Conservation (phyloP, 306 rosid species). For the Rosa chinensis region DNA sequence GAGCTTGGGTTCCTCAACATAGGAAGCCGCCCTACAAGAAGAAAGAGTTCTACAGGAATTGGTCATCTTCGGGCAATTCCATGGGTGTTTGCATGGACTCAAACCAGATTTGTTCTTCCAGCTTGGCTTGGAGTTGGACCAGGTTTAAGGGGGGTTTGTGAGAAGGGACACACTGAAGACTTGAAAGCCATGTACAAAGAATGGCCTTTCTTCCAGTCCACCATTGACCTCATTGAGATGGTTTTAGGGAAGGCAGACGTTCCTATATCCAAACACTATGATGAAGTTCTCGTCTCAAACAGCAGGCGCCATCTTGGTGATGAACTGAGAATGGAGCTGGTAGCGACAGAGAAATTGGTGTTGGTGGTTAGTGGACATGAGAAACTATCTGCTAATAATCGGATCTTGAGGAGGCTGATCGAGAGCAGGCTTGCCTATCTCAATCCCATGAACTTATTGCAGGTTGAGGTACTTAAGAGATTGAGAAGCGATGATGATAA, state of each 20-base stretch:
- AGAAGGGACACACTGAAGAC: constrained; percentile 77
- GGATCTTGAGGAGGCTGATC: constrained; percentile 85
- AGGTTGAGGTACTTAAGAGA: constrained; percentile 90
- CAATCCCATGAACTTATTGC: constrained; percentile 88
- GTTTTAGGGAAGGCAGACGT: constrained; percentile 86
- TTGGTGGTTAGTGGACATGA: constrained; percentile 79
- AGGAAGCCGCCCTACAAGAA: constrained; percentile 90
- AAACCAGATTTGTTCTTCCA: constrained; percentile 90
- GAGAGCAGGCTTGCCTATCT: constrained; percentile 89
- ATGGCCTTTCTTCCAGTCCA: constrained; percentile 91
- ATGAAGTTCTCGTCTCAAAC: constrained; percentile 81
- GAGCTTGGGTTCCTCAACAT: constrained; percentile 97
- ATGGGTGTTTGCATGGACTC: constrained; percentile 98
- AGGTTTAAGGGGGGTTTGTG: constrained; percentile 77
- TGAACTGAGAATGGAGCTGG: constrained; percentile 61
- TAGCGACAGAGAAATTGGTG: constrained; percentile 61
- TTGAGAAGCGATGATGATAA: constrained; percentile 72
- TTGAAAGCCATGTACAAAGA: constrained; percentile 80
- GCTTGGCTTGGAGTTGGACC: constrained; percentile 99
- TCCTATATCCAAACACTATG: constrained; percentile 91
- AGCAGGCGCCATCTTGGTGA: constrained; percentile 64
- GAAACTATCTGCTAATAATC: constrained; percentile 69
- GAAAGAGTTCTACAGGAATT: constrained; percentile 69
- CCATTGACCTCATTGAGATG: constrained; percentile 94
- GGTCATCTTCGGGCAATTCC: constrained; percentile 96